These are phyloP conservation scores for Botrytis hyacinthi DNA, from an alignment of 2,329 filamentous ascomycete species.

Conservation along the genomic window DNA sequence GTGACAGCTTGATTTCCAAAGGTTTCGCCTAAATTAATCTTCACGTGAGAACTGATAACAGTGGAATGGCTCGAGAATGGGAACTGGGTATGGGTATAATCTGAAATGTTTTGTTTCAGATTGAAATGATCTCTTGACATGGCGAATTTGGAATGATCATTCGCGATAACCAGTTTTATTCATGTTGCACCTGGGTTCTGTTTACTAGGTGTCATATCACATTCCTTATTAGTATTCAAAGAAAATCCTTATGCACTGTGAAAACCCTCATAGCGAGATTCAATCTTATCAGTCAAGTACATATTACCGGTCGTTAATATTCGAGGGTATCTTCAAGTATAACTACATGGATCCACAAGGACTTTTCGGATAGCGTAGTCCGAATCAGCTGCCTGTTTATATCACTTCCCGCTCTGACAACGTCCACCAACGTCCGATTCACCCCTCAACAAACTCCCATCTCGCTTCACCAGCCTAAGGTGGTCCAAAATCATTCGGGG, in stretches of 20 bases:
- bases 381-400: not conserved
- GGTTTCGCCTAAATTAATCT: conserved; percentile 13
- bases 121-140: not conserved
- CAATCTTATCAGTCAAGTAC: not conserved
- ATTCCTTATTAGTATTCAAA: no score
- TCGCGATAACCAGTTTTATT: not conserved
- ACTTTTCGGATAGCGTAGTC: no score
- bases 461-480: no score
- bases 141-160: not conserved
- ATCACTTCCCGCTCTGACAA: not conserved
- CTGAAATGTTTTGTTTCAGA: not conserved
- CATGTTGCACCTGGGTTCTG: not conserved
- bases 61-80: not conserved
- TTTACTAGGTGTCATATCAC: not conserved
- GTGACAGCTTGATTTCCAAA: not conserved
- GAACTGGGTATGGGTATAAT: not conserved
- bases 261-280: not conserved
- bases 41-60: conserved; percentile 17
- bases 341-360: not conserved
- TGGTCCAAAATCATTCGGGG: not conserved
- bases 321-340: conserved; percentile 8
- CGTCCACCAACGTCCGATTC: not conserved
- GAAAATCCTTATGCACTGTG: not conserved
- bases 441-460: not conserved
- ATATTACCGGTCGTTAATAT: not conserved